A percentile compares a stretch with the other conserved stretches of the same genome.
Evolutionary conservation across 176 grass and related monocot species (phyloP).

Genomic region (Oryza coarctata): DNA sequence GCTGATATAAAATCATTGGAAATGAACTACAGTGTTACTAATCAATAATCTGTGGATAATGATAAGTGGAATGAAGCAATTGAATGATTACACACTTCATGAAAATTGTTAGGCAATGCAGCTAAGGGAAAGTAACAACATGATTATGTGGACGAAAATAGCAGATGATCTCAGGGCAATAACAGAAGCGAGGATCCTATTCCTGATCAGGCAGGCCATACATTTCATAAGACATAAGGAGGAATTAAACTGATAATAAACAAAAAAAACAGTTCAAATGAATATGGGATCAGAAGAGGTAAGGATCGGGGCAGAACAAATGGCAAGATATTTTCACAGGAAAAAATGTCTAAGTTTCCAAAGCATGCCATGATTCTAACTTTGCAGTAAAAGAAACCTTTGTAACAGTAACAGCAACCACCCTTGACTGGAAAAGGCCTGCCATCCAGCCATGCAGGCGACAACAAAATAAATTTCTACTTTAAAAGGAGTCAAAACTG

Average conservation of each 20-base stretch:
- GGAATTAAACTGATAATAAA: background rate
- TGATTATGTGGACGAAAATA: background rate
- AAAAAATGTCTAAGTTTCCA: background rate
- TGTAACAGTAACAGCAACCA: background rate
- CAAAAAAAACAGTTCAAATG: conserved; percentile 24
- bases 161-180: background rate
- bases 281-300: conserved; percentile 1
- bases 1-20: background rate
- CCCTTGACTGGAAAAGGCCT: background rate
- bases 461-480: background rate
- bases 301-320: background rate
- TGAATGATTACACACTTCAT: background rate
- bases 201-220: conserved; percentile 8
- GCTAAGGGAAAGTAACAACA: background rate
- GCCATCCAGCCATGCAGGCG: background rate
- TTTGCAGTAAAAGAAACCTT: background rate
- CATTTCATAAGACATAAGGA: background rate
- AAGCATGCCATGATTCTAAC: background rate
- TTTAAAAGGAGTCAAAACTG: background rate
- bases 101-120: conserved; percentile 2
- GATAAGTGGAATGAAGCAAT: background rate
- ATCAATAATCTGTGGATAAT: background rate
- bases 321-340: background rate
- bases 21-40: background rate
- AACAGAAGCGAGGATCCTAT: background rate